Conservation (phyloP, 352 stramenopile species). For the Peronospora tabacina region DNA sequence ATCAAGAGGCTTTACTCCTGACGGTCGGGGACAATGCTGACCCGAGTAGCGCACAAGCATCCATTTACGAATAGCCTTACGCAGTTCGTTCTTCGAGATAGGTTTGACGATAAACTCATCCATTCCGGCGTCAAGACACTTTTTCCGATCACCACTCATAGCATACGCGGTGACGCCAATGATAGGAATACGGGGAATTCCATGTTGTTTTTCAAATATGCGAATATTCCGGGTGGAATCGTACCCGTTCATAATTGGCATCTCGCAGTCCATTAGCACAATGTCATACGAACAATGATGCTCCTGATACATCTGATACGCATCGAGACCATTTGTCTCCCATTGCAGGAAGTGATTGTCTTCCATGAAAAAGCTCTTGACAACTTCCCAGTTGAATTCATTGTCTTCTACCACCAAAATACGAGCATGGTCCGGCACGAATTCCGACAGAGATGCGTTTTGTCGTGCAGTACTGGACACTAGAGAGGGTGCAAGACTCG, state of each 20-base stretch:
- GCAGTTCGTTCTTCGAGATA: conserved; percentile 58
- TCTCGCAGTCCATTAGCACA: conserved; percentile 82
- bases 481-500: conserved; percentile 11
- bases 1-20: conserved; percentile 11
- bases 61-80: conserved; percentile 69
- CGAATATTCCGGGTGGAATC: conserved; percentile 64
- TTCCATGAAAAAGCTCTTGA: conserved; percentile 80
- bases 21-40: conserved; percentile 30
- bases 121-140: conserved; percentile 79
- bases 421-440: conserved; percentile 56
- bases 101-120: conserved; percentile 85
- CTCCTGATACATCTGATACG: conserved; percentile 62
- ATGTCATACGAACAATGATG: conserved; percentile 73
- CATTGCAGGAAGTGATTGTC: conserved; percentile 78
- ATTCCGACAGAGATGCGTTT: conserved; percentile 21
- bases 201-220: conserved; percentile 55
- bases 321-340: conserved; percentile 71
- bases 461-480: conserved; percentile 12
- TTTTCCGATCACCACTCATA: conserved; percentile 77
- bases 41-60: conserved; percentile 66
- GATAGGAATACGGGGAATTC: conserved; percentile 67
- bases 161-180: conserved; percentile 80
- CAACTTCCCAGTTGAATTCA: conserved; percentile 87
- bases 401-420: conserved; percentile 87
- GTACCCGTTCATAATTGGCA: conserved; percentile 86